phyloP scores from a whole-genome alignment of 78 protist genomes.

The Dictyostelium purpureum region DNA sequence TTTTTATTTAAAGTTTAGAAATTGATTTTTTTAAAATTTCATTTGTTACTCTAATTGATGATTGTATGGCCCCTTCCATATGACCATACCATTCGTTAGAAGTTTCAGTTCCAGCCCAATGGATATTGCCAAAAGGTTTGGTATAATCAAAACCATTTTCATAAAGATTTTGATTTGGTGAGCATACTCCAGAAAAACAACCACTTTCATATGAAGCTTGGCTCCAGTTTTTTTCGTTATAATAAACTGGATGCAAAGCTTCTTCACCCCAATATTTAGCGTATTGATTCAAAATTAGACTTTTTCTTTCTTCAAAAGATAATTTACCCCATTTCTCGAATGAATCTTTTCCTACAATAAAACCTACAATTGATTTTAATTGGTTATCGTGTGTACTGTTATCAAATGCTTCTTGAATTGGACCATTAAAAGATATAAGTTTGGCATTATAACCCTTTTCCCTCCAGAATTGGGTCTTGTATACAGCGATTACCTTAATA shows the following conservation, averaged over 20 bases:
- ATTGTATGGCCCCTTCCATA: conserved; percentile 72
- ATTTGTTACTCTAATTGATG: conserved; percentile 25
- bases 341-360: conserved; percentile 14
- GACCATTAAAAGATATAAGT: not conserved
- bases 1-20: no score
- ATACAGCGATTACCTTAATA: conserved; percentile 32
- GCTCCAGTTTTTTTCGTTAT: conserved; percentile 43
- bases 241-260: not conserved
- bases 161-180: not conserved
- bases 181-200: not conserved
- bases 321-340: not conserved
- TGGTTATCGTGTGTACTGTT: conserved; percentile 2
- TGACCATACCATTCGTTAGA: conserved; percentile 75
- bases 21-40: conserved; percentile 33
- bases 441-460: conserved; percentile 36
- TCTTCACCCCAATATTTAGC: not conserved
- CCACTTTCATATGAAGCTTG: not conserved
- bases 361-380: conserved; percentile 25
- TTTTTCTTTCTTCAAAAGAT: not conserved
- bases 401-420: not conserved
- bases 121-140: conserved; percentile 53
- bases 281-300: not conserved
- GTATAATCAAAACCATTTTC: not conserved
- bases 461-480: conserved; percentile 37
- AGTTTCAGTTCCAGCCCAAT: conserved; percentile 89